A percentile compares a stretch with the other conserved stretches of the same genome.
Evolutionary conservation across 1,139 yeast species (phyloP).

Genomic region (Diutina pseudorugosa): DNA sequence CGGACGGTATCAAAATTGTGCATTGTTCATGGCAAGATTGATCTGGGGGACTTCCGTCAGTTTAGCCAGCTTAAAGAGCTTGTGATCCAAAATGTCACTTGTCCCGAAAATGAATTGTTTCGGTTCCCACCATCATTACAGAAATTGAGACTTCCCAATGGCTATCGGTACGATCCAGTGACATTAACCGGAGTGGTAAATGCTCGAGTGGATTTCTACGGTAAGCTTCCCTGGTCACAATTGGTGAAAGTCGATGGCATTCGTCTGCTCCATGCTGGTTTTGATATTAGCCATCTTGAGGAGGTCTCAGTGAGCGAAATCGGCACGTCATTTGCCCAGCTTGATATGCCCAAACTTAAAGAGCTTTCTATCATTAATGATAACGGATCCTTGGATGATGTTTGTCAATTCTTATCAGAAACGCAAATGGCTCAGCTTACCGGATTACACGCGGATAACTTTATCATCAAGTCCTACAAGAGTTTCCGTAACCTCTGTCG

Average conservation of each 20-base stretch:
- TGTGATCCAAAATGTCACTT: not conserved
- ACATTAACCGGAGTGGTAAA: not conserved
- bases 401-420: not conserved
- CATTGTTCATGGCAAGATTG: not conserved
- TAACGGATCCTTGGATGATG: not conserved
- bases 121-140: not conserved
- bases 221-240: not conserved
- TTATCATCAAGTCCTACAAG: not conserved
- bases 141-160: not conserved
- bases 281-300: not conserved
- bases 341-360: not conserved
- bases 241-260: not conserved
- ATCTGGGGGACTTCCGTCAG: not conserved
- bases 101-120: not conserved
- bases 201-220: not conserved
- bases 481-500: not conserved
- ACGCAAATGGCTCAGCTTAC: not conserved
- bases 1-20: not conserved
- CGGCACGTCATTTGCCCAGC: not conserved
- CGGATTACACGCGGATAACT: not conserved
- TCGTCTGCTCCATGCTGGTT: not conserved
- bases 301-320: not conserved
- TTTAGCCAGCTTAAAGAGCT: not conserved
- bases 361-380: not conserved
- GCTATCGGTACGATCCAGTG: not conserved